These are phyloP conservation scores for Gossypium sturtianum DNA, from an alignment of 345 rosid genomes.

Conservation along the genomic window DNA sequence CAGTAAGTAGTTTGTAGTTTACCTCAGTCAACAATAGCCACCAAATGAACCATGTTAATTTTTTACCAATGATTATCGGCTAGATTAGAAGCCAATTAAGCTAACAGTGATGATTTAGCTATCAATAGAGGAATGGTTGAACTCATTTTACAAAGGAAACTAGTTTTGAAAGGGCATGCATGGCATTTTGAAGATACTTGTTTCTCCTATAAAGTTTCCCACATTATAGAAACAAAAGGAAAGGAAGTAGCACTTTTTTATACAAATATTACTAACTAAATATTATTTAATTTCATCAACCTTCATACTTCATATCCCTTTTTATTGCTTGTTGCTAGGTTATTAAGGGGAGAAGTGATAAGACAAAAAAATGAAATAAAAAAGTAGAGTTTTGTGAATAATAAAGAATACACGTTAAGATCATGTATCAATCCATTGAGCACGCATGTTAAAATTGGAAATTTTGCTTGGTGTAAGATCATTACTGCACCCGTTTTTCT, in stretches of 20 bases:
- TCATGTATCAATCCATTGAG: not conserved
- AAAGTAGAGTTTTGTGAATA: not conserved
- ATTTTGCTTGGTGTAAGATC: too few relatives aligned
- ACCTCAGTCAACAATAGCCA: not conserved
- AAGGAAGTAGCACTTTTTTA: not conserved
- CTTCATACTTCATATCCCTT: not conserved
- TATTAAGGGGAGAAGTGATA: not conserved
- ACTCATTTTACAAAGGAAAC: not conserved
- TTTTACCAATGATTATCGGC: not conserved
- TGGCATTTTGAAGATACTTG: not conserved
- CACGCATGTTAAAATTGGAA: not conserved
- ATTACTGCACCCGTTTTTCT: not conserved
- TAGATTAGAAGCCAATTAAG: not conserved
- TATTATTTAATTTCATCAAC: not conserved
- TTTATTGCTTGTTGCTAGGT: not conserved
- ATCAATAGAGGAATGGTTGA: not conserved
- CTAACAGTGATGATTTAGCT: not conserved
- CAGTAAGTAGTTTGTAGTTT: not conserved
- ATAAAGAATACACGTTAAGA: not conserved
- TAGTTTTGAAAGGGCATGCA: not conserved
- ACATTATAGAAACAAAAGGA: not conserved
- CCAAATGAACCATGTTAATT: not conserved
- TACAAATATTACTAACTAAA: not conserved
- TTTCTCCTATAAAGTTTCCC: not conserved
- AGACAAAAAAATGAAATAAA: not conserved